These are phyloP conservation scores for Yarrowia alimentaria DNA, from an alignment of 805 yeast species.

Conservation along the genomic window DNA sequence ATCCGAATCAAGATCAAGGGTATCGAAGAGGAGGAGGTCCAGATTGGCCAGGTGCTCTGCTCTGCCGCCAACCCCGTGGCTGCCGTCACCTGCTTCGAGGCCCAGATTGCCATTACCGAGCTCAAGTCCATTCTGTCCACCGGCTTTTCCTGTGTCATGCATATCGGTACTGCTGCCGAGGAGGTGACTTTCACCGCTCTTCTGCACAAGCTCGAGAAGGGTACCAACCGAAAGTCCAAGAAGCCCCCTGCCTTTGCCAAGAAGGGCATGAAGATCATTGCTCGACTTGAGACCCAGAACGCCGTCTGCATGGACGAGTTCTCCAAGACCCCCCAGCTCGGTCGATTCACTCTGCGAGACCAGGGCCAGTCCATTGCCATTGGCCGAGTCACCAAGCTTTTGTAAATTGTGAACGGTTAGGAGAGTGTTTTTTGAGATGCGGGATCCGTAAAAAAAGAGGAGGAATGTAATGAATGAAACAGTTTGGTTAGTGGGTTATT, in stretches of 20 bases:
- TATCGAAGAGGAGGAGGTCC: constrained; percentile 94
- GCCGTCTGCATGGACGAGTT: constrained; percentile 94
- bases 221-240: constrained; percentile 93
- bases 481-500: too few relatives aligned
- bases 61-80: constrained; percentile 85
- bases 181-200: constrained; percentile 81
- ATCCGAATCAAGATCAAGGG: constrained; percentile 91
- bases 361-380: constrained; percentile 98
- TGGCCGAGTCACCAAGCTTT: constrained; percentile 89
- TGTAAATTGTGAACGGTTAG: not conserved
- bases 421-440: not conserved
- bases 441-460: too few relatives aligned
- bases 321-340: constrained; percentile 90
- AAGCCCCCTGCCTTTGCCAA: constrained; percentile 98
- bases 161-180: constrained; percentile 96
- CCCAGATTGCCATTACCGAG: constrained; percentile 96
- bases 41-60: constrained; percentile 87
- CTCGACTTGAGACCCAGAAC: constrained; percentile 76
- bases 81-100: constrained; percentile 87
- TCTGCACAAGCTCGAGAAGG: constrained; percentile 91
- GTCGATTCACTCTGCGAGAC: constrained; percentile 97
- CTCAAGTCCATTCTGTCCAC: constrained; percentile 89
- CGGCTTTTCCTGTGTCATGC: constrained; percentile 98
- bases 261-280: constrained; percentile 98
- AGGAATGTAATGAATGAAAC: too few relatives aligned